phyloP scores from a whole-genome alignment of 495 filamentous ascomycete species.

The Aspergillus haitiensis region DNA sequence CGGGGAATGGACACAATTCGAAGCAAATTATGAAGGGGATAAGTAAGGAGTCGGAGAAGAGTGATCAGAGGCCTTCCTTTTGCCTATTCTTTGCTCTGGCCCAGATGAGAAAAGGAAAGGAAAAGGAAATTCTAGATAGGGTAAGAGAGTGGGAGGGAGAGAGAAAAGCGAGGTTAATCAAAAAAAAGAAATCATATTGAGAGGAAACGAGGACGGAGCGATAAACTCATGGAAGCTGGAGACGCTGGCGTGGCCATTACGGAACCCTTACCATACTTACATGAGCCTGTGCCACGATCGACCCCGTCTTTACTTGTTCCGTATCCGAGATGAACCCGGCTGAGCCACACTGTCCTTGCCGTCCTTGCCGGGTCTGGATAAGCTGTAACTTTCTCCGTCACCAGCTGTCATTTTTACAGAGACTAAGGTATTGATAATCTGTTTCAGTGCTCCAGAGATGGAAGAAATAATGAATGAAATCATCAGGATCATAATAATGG shows the following conservation, averaged over 20 bases:
- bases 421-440: no score
- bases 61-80: not conserved
- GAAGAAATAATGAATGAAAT: no score
- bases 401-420: no score
- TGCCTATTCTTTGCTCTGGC: no score
- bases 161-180: slow-evolving; percentile 29
- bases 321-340: not conserved
- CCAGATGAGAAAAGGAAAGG: not conserved
- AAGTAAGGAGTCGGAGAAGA: not conserved
- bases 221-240: not conserved
- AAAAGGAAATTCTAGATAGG: slow-evolving; percentile 16
- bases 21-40: not conserved
- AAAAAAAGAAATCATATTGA: not conserved
- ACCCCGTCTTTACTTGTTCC: not conserved
- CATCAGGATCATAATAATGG: no score
- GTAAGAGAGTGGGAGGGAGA: slow-evolving; percentile 37
- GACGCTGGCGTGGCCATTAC: slow-evolving; percentile 30
- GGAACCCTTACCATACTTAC: not conserved
- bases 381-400: no score
- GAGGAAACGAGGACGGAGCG: slow-evolving; percentile 7
- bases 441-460: no score
- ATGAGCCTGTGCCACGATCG: not conserved
- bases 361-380: no score
- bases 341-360: not conserved
- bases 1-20: not conserved